Conservation (phyloP, 192 early-diverging fungal species). For the Gryganskiella cystojenkinii region DNA sequence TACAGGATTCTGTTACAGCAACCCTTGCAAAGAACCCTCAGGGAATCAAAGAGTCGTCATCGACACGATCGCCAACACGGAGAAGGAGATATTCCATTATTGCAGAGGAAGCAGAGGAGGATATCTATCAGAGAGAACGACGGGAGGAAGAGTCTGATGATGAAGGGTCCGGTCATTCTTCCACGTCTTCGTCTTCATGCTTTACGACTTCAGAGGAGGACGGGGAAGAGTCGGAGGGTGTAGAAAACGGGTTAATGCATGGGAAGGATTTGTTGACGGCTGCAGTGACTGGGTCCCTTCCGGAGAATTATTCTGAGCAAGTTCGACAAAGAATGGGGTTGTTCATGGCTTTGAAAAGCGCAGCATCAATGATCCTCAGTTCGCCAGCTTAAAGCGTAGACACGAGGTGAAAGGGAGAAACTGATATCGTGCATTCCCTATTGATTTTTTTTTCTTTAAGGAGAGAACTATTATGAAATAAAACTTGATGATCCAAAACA, state of each 20-base stretch:
- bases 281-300: conserved; percentile 4
- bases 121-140: not conserved
- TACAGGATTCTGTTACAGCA: not conserved
- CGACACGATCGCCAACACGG: not conserved
- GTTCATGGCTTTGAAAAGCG: conserved; percentile 20
- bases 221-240: not conserved
- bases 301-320: conserved; percentile 5
- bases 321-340: conserved; percentile 11
- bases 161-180: not conserved
- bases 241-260: conserved; percentile 2
- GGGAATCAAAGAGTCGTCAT: not conserved
- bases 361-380: conserved; percentile 6
- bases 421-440: too few relatives aligned
- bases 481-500: too few relatives aligned
- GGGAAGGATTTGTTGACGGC: not conserved
- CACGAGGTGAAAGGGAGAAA: too few relatives aligned
- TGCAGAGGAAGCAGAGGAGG: conserved; percentile 25
- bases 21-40: conserved; percentile 12
- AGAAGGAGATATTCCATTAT: conserved; percentile 29
- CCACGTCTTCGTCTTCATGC: conserved; percentile 16
- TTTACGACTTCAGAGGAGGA: conserved; percentile 10
- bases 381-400: too few relatives aligned
- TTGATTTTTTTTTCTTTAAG: too few relatives aligned
- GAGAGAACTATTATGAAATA: too few relatives aligned
- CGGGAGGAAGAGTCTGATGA: not conserved